Conservation (phyloP, 768 basidiomycete species). For the Gelatoporia subvermispora region DNA sequence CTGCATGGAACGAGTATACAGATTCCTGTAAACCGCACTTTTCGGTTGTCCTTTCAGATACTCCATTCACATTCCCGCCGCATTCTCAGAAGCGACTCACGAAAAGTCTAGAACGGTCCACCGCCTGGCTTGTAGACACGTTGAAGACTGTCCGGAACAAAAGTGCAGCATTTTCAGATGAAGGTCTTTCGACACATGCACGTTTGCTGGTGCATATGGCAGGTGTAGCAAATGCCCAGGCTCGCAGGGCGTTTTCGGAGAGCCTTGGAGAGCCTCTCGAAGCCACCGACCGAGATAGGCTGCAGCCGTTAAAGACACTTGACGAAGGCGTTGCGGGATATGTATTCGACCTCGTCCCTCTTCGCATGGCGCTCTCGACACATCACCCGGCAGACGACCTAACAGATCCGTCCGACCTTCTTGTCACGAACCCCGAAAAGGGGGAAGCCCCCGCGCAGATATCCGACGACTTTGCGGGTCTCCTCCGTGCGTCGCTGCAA, state of each 20-base stretch:
- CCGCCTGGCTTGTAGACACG: constrained; percentile 56
- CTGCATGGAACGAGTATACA: constrained; percentile 53
- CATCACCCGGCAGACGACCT: background rate
- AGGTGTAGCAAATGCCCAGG: constrained; percentile 50
- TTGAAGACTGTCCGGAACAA: constrained; percentile 30
- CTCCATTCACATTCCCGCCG: constrained; percentile 57
- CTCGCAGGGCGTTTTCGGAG: constrained; percentile 61
- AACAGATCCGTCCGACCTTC: background rate
- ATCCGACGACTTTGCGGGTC: constrained; percentile 23
- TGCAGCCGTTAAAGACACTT: constrained; percentile 48
- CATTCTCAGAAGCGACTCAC: constrained; percentile 75
- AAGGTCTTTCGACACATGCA: constrained; percentile 18
- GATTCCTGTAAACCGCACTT: constrained; percentile 60
- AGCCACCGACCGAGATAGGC: constrained; percentile 46
- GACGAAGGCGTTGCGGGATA: constrained; percentile 73
- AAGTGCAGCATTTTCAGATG: background rate
- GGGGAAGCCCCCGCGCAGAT: background rate
- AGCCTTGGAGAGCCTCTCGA: constrained; percentile 52
- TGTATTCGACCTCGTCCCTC: constrained; percentile 58
- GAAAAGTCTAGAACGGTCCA: constrained; percentile 69
- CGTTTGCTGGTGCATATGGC: constrained; percentile 65
- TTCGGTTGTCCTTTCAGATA: constrained; percentile 67
- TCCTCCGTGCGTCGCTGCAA: constrained; percentile 58
- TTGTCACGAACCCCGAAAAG: background rate
- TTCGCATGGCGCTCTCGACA: constrained; percentile 28